These are phyloP conservation scores for Capsaspora owczarzaki DNA, from an alignment of 78 protist genomes.

Conservation along the genomic window DNA sequence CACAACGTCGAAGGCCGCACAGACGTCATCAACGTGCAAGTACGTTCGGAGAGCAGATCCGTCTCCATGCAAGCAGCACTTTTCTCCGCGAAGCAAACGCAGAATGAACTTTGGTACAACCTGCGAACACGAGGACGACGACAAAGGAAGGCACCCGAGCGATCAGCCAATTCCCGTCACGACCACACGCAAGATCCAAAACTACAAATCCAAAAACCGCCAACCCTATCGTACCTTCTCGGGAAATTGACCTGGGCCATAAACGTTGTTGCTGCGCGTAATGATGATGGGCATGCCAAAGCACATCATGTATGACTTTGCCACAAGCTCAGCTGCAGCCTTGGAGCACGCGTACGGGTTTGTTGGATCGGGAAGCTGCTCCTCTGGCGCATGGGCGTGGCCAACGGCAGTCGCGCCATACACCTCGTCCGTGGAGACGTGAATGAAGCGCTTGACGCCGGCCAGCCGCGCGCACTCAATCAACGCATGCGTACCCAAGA, in stretches of 20 bases:
- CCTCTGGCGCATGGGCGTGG: not conserved
- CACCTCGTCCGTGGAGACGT: conserved; percentile 94
- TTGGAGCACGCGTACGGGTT: conserved; percentile 93
- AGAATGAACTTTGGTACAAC: conserved; percentile 84
- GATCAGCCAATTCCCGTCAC: too few species aligned
- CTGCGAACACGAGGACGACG: too few species aligned
- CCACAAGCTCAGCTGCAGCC: conserved; percentile 82
- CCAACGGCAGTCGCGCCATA: conserved; percentile 72
- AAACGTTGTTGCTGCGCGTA: conserved; percentile 90
- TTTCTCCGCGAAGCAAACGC: conserved; percentile 18
- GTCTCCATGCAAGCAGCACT: conserved; percentile 37
- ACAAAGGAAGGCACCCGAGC: too few species aligned
- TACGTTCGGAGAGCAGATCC: conserved; percentile 33
- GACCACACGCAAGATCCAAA: too few species aligned
- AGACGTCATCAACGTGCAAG: conserved; percentile 69
- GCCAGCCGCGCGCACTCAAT: conserved; percentile 50
- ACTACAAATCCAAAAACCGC: too few species aligned
- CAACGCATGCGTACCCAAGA: conserved; percentile 89
- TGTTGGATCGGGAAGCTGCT: conserved; percentile 77
- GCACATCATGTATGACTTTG: conserved; percentile 42
- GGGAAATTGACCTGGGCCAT: conserved; percentile 91
- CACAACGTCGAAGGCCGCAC: conserved; percentile 66
- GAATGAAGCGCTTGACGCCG: conserved; percentile 73
- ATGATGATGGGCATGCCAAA: conserved; percentile 77
- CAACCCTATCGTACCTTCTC: too few species aligned